Evolutionary conservation across 2,329 filamentous ascomycete genomes (phyloP), one percentile per base, ranked within the genome.

Genomic region (Botrytis fabae): DNA sequence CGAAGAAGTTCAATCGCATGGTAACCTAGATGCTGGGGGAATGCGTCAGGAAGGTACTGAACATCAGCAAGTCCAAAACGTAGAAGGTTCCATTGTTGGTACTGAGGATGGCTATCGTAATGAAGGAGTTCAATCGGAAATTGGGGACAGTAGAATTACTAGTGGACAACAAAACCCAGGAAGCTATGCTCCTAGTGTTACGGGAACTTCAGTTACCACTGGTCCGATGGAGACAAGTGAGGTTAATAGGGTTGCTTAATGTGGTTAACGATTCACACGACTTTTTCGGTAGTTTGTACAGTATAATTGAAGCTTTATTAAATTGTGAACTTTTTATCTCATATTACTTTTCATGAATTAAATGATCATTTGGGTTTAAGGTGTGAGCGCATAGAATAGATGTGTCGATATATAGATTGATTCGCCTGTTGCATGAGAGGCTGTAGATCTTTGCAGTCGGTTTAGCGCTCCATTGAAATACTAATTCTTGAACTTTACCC

Each of bases 1-100:
- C 38, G 80, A 80, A 44, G 78, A 81, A 68, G 76, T 80, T 22
- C 73, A 40, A 38, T 64, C 69, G 25, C 60, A 66, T 16, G 65
- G n/a, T 7, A 32, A 60, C 40, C 8, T 70, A 2, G 28, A 64
- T 32, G 25, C 40, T 6, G 25, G 28, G 40, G 40, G 20, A 0
- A 20, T 32, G 46, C 28, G 63, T 25, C 48, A 60, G 22, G 42
- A 48, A 20, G n/a, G 44, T 32, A 32, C 25, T n/a, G 28, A 40
- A 51, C 20, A 32, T 68, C 70, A 61, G 40, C 28, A n/a, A 9
- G 60, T 32, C 1, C 69, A 71, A 57, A 44, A 46, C 28, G 12
- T 63, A 8, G 69, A 66, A n/a, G 61, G 69, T 32, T 71, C 69
- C 3, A 32, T 71, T 16, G 35, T 63, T 28, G 69, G 60, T 25